Evolutionary conservation across 805 yeast genomes (phyloP).

Genomic region (Diddensiella transvaalensis): DNA sequence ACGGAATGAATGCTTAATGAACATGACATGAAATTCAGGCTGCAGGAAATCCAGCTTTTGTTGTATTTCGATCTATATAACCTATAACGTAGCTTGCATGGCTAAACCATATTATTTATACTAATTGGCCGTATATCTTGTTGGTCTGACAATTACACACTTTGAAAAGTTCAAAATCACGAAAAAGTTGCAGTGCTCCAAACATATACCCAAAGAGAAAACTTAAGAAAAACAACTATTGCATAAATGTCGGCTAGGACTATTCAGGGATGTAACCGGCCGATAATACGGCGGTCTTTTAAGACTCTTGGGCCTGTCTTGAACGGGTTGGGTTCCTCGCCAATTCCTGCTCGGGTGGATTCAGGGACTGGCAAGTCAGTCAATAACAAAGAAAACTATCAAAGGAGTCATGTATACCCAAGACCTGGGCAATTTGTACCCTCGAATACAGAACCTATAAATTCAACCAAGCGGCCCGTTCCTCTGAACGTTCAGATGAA

Average conservation of each 20-base stretch:
- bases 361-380: conserved; percentile 6
- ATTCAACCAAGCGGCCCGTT: conserved; percentile 49
- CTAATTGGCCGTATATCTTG: no score
- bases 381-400: conserved; percentile 15
- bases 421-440: conserved; percentile 18
- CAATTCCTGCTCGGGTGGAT: background rate
- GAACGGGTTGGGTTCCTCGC: background rate
- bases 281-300: background rate
- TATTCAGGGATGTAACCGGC: background rate
- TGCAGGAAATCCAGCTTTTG: background rate
- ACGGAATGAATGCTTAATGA: conserved; percentile 1
- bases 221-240: background rate
- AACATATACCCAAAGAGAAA: no score
- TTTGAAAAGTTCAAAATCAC: background rate
- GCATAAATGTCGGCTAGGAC: background rate
- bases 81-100: background rate
- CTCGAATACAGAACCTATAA: conserved; percentile 17
- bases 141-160: background rate
- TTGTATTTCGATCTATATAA: background rate
- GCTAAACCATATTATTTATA: no score
- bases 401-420: conserved; percentile 21
- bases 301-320: background rate
- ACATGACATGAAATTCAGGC: background rate
- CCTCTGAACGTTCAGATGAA: conserved; percentile 85
- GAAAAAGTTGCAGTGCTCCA: background rate